Percentiles rank a stretch among this genome's conserved stretches.
Conservation (phyloP, 208 protist species). For the Leptomonas seymouri region DNA sequence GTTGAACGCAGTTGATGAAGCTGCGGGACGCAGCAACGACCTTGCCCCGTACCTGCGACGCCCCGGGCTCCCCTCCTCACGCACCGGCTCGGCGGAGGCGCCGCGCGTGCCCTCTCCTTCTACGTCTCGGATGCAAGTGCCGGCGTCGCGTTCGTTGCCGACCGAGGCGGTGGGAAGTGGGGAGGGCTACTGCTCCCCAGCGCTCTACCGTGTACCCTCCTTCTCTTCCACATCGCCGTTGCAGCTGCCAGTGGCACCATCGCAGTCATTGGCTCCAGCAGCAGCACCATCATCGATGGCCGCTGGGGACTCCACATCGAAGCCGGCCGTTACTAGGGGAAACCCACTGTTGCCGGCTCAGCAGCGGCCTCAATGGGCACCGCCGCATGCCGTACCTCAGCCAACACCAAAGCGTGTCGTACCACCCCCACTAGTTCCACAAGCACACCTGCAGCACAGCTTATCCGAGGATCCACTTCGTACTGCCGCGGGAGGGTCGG, state of each 20-base stretch:
- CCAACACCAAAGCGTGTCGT: too few species aligned
- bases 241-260: background rate
- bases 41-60: background rate
- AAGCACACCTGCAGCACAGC: background rate
- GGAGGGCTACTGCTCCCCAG: conserved; percentile 23
- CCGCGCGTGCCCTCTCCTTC: background rate
- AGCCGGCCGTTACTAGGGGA: too few species aligned
- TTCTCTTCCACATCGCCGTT: background rate
- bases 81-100: background rate
- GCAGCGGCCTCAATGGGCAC: background rate
- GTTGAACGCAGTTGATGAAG: background rate
- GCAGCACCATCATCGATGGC: background rate
- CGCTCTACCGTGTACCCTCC: conserved; percentile 3
- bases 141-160: background rate
- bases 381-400: background rate
- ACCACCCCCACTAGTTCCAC: background rate
- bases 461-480: background rate
- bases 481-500: too few species aligned
- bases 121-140: background rate
- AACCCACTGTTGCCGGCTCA: too few species aligned
- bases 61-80: background rate
- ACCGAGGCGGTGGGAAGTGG: background rate
- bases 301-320: too few species aligned
- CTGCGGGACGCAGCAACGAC: background rate
- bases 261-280: too few species aligned